Conservation (phyloP, 2,329 filamentous ascomycete species). For the Cordyceps farinosa region DNA sequence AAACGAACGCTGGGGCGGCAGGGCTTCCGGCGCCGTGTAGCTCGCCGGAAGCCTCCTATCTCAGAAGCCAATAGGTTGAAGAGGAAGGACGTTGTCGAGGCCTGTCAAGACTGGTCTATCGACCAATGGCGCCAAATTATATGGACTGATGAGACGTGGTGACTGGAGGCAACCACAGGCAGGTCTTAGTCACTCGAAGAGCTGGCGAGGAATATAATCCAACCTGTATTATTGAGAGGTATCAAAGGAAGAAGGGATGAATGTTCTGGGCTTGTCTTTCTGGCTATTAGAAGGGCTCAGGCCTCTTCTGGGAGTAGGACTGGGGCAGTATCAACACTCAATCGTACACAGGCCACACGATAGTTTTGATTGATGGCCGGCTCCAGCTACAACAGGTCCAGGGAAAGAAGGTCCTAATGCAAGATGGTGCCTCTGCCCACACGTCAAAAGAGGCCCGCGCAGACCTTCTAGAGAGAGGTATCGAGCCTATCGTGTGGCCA, state of each 20-base stretch:
- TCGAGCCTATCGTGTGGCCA: neutral
- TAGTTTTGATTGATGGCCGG: neutral
- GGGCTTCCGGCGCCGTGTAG: neutral
- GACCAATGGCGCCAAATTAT: neutral
- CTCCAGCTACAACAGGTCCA: neutral
- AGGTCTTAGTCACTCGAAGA: slow-evolving; percentile 15
- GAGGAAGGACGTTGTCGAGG: neutral
- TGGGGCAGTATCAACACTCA: slow-evolving; percentile 27
- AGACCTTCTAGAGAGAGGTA: neutral
- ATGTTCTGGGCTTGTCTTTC: slow-evolving; percentile 31
- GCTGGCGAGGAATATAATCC: neutral
- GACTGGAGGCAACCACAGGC: neutral
- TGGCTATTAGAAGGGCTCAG: slow-evolving; percentile 25
- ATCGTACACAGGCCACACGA: slow-evolving; percentile 21
- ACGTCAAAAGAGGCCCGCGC: neutral
- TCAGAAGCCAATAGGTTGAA: neutral
- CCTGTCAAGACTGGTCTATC: neutral
- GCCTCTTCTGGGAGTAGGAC: slow-evolving; percentile 32
- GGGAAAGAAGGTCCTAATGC: neutral
- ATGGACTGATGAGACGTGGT: slow-evolving; percentile 7
- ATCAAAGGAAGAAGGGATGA: slow-evolving; percentile 25
- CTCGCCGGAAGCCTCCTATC: neutral
- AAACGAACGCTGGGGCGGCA: neutral
- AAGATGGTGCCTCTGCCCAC: neutral
- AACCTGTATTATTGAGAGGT: slow-evolving; percentile 15